Base-by-base conservation (phyloP, 208 protist species). In the Leishmania gerbilli region DNA sequence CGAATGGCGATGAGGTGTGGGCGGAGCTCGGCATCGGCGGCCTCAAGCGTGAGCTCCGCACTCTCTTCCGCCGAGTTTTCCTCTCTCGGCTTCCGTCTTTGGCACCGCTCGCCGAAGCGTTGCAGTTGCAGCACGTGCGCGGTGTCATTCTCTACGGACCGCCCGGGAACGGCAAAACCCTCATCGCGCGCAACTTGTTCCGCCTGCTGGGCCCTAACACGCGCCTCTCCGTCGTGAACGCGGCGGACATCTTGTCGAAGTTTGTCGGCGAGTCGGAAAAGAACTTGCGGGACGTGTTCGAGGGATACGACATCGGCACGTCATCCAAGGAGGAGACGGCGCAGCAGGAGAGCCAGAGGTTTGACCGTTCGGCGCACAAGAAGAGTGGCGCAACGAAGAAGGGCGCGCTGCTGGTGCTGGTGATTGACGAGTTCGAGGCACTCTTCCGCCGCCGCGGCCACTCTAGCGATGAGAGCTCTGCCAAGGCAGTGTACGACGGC, bases 381-480 rank as follows among this genome's bases (percentile, higher is more conserved):
- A 71, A 5, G 34, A 72, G 74, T 21, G 74, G 31, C 24, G 9
- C 34, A 19, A 37, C 77, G n/a, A 79, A 65, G 72, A 53, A 47
- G 0, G 80, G 78, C 17, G 68, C 53, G 53, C 88, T 99, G 24
- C 99, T 99, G 83, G 95, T 99, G 27, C 99, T 99, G 69, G 99
- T 99, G 71, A 99, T 99, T 79, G 99, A 99, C 92, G 99, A 99
- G 90, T 97, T 99, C 80, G 99, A 99, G 83, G 98, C 99, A 21
- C 99, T 99, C 80, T 99, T 99, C 81, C 97, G 98, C 55, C 83
- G 94, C 65, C 89, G 99, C 74, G 99, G 98, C 42, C 88, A 91
- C 31, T 85, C 83, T 37, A 77, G 81, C 9, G 97, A 98, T 82
- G 97, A 97, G 76, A 99, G 99, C 47, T 99, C 99, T 60, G 94